Conservation (phyloP, 2,329 filamentous ascomycete genomes). For the Cytospora schulzeri region DNA sequence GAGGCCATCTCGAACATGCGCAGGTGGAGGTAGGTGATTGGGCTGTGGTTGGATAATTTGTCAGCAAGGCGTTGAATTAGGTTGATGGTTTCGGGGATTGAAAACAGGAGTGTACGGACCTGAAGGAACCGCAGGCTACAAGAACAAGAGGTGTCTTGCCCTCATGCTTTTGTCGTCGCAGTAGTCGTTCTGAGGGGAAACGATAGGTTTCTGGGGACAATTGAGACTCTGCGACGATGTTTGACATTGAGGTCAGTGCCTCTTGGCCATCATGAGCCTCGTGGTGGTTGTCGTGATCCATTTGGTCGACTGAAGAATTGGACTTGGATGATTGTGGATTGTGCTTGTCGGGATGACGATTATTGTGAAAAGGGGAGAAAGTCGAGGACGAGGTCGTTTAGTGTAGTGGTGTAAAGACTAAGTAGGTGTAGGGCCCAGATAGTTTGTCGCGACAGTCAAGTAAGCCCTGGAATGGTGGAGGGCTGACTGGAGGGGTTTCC, state of each 20-base stretch:
- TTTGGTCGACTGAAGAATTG: background rate
- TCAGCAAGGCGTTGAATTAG: conserved; percentile 11
- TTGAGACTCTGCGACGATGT: conserved; percentile 26
- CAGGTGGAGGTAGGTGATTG: conserved; percentile 37
- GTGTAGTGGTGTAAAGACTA: conserved; percentile 13
- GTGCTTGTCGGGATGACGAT: conserved; percentile 3
- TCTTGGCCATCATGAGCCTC: conserved; percentile 6
- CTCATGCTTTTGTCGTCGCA: conserved; percentile 31
- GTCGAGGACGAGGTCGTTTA: background rate
- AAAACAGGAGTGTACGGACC: conserved; percentile 29
- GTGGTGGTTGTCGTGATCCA: conserved; percentile 14
- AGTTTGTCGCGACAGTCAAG: conserved; percentile 1
- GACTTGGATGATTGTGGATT: background rate
- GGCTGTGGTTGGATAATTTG: conserved; percentile 24
- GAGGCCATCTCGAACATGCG: conserved; percentile 43
- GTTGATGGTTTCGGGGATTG: background rate
- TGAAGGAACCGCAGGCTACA: conserved; percentile 41
- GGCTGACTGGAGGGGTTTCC: no score
- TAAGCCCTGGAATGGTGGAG: no score
- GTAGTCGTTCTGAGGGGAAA: conserved; percentile 35
- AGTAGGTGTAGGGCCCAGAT: background rate
- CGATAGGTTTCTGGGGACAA: conserved; percentile 30
- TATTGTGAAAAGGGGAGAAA: background rate
- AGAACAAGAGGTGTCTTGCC: conserved; percentile 40
- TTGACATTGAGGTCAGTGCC: conserved; percentile 7